Base-by-base conservation (phyloP, 148 eudicot species). In the Vaccinium vitisidaea region DNA sequence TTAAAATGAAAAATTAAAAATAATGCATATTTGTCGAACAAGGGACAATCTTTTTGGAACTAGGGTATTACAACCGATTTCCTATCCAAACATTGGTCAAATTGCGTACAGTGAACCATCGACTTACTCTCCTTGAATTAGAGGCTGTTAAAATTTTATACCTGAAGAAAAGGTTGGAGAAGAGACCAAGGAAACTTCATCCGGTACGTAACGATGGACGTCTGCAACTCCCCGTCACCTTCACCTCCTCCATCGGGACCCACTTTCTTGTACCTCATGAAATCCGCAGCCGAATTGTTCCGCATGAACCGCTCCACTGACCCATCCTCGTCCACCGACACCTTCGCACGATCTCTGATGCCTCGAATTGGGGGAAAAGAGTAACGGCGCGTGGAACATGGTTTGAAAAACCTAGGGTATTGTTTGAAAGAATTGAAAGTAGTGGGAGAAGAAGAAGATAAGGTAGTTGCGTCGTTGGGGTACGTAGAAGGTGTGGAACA, bases 151-250 rank as follows among this genome's bases (percentile, higher is more conserved):
- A 76, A 2, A 65, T 16, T 9, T 6, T 14, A 36, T 10, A 97
- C 99, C 92, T 85, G 90, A 74, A 97, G 95, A 76, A 94, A 95
- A 2, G 99, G 99, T 30, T 83, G 92, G 76, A 95, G 93, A 75
- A 97, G 81, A 76, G 96, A 97, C 98, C 95, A 95, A 83, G 99
- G 99, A 46, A 97, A 94, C 94, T 87, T 92, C 93, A 92, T 97
- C 21, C 98, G 94, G 80, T 92, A 97, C 53, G 88, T 85, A 88
- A 97, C 98, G 69, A 93, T 92, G 14, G 99, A 98, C n/a, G 98
- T 95, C 87, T 97, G 98, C 82, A 97, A 82, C 90, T 93, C 94
- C 49, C 90, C 86, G 39, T 87, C 56, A 80, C 85, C 82, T 23
- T 3, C 32, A 12, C 53, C 83, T 15, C 83, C 83, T 21, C 83